These are phyloP conservation scores for Aspergillus steynii DNA, from an alignment of 495 filamentous ascomycete species.

Conservation along the genomic window DNA sequence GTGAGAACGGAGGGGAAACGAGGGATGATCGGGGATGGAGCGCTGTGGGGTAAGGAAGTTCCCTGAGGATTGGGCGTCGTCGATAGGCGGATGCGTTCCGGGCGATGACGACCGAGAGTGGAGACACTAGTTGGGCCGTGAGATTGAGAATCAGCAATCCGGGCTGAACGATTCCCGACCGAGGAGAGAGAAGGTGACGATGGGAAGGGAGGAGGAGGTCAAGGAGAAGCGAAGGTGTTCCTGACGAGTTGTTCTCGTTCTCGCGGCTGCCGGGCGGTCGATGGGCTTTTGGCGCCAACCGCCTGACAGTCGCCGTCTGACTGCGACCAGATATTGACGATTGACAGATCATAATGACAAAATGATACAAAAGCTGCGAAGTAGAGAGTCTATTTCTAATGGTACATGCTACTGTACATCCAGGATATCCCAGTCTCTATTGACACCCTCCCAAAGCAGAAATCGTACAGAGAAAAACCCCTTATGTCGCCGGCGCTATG, in stretches of 20 bases:
- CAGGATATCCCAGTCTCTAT: constrained; percentile 12
- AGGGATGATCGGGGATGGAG: constrained; percentile 9
- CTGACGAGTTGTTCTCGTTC: not conserved
- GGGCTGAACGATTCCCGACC: not conserved
- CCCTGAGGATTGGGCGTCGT: not conserved
- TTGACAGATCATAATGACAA: no score
- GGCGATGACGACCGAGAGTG: not conserved
- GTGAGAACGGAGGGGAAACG: not conserved
- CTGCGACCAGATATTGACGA: no score
- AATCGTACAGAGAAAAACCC: constrained; percentile 16
- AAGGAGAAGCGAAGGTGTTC: constrained; percentile 4
- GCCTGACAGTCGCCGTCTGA: no score
- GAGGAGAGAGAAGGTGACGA: constrained; percentile 9
- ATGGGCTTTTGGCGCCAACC: not conserved
- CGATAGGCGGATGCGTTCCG: not conserved
- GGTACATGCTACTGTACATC: constrained; percentile 9
- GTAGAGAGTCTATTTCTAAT: constrained; percentile 4
- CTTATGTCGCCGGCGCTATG: constrained; percentile 51
- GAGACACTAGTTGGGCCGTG: not conserved
- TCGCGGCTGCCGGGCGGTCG: not conserved
- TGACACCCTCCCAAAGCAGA: constrained; percentile 9
- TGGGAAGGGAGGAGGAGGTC: constrained; percentile 9
- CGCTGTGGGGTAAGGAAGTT: constrained; percentile 9
- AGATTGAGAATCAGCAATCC: not conserved
- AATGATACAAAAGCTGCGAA: not conserved